phyloP scores from a whole-genome alignment of 2,329 filamentous ascomycete species.

The Aspergillus floridensis region DNA sequence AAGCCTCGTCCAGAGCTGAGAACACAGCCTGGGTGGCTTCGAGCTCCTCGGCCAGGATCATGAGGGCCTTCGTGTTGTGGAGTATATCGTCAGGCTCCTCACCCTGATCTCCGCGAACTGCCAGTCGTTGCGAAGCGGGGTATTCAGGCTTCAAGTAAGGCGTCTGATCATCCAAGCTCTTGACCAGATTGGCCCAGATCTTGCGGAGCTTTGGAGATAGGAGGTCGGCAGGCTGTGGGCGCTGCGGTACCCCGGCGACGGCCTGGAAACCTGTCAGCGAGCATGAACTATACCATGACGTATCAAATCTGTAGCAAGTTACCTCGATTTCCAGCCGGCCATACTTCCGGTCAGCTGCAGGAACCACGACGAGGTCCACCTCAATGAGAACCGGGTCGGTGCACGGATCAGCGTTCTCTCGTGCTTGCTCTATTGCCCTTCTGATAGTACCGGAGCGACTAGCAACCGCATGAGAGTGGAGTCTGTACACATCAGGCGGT shows the following conservation, averaged over 20 bases:
- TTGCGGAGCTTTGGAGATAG: not conserved
- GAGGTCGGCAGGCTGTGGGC: too few species aligned
- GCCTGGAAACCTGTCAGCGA: not conserved
- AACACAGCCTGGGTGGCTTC: too few species aligned
- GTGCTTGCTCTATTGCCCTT: too few species aligned
- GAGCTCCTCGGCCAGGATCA: too few species aligned
- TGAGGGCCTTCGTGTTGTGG: too few species aligned
- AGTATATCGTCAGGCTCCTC: too few species aligned
- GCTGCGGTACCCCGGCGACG: not conserved
- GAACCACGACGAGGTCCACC: not conserved
- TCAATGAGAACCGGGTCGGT: not conserved
- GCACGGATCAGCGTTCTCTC: not conserved
- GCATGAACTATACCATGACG: not conserved
- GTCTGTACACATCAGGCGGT: not conserved
- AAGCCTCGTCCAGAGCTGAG: too few species aligned
- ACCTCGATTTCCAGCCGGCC: constrained; percentile 13
- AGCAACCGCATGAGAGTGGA: not conserved
- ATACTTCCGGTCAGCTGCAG: constrained; percentile 8
- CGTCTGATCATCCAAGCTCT: constrained; percentile 8
- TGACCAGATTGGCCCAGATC: constrained; percentile 16
- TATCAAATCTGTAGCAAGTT: not conserved
- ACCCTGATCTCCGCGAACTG: too few species aligned
- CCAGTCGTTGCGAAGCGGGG: not conserved
- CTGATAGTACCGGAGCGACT: too few species aligned
- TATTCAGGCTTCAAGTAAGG: not conserved